phyloP scores from a whole-genome alignment of 2,329 filamentous ascomycete species.

The Trichoderma koningiopsis region DNA sequence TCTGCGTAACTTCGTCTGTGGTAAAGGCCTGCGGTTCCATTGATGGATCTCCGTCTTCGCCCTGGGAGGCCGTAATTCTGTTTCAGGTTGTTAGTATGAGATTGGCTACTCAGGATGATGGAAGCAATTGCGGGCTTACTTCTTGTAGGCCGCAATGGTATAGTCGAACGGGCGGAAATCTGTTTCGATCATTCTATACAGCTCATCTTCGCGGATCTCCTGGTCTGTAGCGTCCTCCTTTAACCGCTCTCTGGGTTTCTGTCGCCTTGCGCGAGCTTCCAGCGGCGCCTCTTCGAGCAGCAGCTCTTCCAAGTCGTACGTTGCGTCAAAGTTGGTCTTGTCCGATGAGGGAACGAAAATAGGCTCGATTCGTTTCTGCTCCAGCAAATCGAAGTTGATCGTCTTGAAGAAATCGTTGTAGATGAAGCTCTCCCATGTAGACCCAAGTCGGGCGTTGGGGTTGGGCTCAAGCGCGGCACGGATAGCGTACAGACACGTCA shows the following conservation, averaged over 20 bases:
- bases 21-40: slow-evolving; percentile 51
- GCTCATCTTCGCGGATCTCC: slow-evolving; percentile 90
- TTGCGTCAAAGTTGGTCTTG: slow-evolving; percentile 99
- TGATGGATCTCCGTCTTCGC: slow-evolving; percentile 3
- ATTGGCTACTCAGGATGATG: slow-evolving; percentile 4
- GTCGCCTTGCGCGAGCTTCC: slow-evolving; percentile 86
- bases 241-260: slow-evolving; percentile 88
- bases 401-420: slow-evolving; percentile 85
- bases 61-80: slow-evolving; percentile 41
- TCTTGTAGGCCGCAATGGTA: slow-evolving; percentile 76
- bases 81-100: neutral
- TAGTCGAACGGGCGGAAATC: slow-evolving; percentile 97
- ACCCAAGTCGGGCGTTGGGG: slow-evolving; percentile 79
- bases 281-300: slow-evolving; percentile 91
- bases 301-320: slow-evolving; percentile 93
- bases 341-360: slow-evolving; percentile 93
- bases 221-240: slow-evolving; percentile 94
- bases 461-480: slow-evolving; percentile 80
- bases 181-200: slow-evolving; percentile 91
- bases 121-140: slow-evolving; percentile 50
- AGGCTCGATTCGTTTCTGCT: slow-evolving; percentile 84
- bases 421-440: slow-evolving; percentile 81
- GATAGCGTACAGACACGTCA: slow-evolving; percentile 87
- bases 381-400: slow-evolving; percentile 81
- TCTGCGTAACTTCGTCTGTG: slow-evolving; percentile 52